These are phyloP conservation scores for Chenopodium suecicum DNA, from an alignment of 148 eudicot species.

Conservation along the genomic window DNA sequence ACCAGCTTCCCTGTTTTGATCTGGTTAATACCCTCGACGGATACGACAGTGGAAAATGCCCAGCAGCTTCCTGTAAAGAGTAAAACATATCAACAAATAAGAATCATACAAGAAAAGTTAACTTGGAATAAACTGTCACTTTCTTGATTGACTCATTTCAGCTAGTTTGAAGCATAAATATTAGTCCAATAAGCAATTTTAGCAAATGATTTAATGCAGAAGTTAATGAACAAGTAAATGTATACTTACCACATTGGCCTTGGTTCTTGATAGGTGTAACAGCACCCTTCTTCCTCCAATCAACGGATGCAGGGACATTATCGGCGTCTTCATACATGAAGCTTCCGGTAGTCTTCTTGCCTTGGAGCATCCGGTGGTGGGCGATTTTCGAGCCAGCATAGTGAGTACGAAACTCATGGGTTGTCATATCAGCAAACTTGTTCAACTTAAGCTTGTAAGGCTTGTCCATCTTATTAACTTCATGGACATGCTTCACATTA, in stretches of 20 bases:
- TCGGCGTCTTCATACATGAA: constrained; percentile 67
- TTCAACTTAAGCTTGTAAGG: constrained; percentile 85
- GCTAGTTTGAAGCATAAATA: neutral
- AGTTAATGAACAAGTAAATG: neutral
- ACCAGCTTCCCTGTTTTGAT: constrained; percentile 75
- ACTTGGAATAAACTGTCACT: neutral
- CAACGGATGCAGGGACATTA: constrained; percentile 56
- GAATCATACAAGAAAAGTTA: neutral
- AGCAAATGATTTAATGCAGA: neutral
- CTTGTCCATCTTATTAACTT: constrained; percentile 65
- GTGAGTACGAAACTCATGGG: constrained; percentile 59
- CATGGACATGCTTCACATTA: constrained; percentile 62
- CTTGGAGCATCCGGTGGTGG: constrained; percentile 67
- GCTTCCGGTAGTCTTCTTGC: constrained; percentile 27
- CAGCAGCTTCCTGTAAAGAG: constrained; percentile 83
- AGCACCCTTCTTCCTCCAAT: constrained; percentile 87
- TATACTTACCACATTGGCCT: constrained; percentile 79
- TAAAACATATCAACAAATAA: neutral
- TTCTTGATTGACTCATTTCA: neutral
- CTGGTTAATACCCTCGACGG: constrained; percentile 86
- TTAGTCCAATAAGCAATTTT: neutral
- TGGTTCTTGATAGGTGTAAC: constrained; percentile 76
- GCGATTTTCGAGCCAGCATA: constrained; percentile 67
- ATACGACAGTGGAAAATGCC: constrained; percentile 89
- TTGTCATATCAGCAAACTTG: constrained; percentile 88